Conservation (phyloP, 1,284 basidiomycete genomes). For the Heterobasidion annosum region DNA sequence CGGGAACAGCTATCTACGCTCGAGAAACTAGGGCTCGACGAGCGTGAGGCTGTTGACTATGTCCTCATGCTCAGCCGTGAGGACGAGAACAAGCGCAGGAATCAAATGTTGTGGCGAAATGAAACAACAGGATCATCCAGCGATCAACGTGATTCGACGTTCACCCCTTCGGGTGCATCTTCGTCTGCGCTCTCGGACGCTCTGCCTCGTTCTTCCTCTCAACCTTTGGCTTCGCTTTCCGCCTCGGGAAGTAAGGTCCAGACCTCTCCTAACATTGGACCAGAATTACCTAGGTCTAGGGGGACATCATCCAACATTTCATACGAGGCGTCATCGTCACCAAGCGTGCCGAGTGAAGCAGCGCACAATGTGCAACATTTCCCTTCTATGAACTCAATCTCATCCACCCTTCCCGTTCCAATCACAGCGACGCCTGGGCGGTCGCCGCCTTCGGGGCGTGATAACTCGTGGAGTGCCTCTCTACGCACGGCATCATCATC, state of each 20-base stretch:
- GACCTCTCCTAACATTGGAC: slow-evolving; percentile 23
- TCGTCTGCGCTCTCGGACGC: slow-evolving; percentile 1
- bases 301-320: slow-evolving; percentile 6
- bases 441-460: slow-evolving; percentile 8
- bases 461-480: slow-evolving; percentile 24
- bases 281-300: slow-evolving; percentile 28
- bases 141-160: not conserved
- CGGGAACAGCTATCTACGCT: slow-evolving; percentile 49
- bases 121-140: slow-evolving; percentile 21
- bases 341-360: not conserved
- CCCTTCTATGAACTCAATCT: slow-evolving; percentile 6
- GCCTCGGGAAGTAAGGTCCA: slow-evolving; percentile 21
- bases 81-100: slow-evolving; percentile 38
- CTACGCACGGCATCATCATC: slow-evolving; percentile 14
- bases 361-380: not conserved
- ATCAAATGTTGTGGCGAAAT: slow-evolving; percentile 4
- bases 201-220: slow-evolving; percentile 12
- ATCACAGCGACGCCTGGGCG: not conserved
- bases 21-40: slow-evolving; percentile 62
- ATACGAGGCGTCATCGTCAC: not conserved
- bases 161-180: slow-evolving; percentile 3
- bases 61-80: slow-evolving; percentile 81
- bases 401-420: not conserved
- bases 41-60: slow-evolving; percentile 75
- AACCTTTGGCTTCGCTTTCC: slow-evolving; percentile 10